Percentiles rank a stretch among this genome's conserved stretches.
These are phyloP conservation scores for Scutellaria baicalensis DNA, from an alignment of 257 asterid species.

Conservation along the genomic window DNA sequence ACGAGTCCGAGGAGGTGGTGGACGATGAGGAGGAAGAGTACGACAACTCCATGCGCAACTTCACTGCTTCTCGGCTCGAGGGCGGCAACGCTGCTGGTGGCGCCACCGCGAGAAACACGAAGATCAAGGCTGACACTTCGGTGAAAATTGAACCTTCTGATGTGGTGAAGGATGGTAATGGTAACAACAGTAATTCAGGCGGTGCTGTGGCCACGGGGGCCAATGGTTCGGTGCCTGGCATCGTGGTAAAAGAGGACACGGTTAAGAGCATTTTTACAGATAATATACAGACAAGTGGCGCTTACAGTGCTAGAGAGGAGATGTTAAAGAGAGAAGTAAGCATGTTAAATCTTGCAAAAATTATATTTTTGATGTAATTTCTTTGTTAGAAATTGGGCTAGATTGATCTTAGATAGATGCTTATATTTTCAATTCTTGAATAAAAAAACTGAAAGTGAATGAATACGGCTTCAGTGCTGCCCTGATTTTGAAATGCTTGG, in stretches of 20 bases:
- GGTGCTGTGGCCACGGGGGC: constrained; percentile 36
- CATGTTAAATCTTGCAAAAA: not conserved
- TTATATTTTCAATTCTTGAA: not conserved
- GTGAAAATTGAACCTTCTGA: constrained; percentile 69
- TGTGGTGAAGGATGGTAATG: constrained; percentile 42
- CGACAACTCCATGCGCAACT: constrained; percentile 78
- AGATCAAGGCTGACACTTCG: constrained; percentile 60
- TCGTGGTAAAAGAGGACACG: constrained; percentile 64
- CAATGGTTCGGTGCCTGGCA: constrained; percentile 45
- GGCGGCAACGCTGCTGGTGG: constrained; percentile 26
- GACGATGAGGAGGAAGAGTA: constrained; percentile 87
- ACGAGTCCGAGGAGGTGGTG: constrained; percentile 82
- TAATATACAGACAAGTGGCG: constrained; percentile 88
- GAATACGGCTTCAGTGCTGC: not conserved
- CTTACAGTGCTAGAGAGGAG: constrained; percentile 94
- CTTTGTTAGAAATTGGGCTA: not conserved
- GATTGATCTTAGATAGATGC: constrained; percentile 1
- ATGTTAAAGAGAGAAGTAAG: constrained; percentile 87
- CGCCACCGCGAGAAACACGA: constrained; percentile 47
- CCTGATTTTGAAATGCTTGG: not conserved
- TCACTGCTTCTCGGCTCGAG: constrained; percentile 83
- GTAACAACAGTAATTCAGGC: constrained; percentile 27
- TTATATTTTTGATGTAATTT: not conserved
- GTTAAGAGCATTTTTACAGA: constrained; percentile 68
- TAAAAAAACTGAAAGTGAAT: not conserved